Evolutionary conservation across 106 monocot species (phyloP), one percentile per base, ranked within the genome.

Genomic region (Dendrobium catenatum): DNA sequence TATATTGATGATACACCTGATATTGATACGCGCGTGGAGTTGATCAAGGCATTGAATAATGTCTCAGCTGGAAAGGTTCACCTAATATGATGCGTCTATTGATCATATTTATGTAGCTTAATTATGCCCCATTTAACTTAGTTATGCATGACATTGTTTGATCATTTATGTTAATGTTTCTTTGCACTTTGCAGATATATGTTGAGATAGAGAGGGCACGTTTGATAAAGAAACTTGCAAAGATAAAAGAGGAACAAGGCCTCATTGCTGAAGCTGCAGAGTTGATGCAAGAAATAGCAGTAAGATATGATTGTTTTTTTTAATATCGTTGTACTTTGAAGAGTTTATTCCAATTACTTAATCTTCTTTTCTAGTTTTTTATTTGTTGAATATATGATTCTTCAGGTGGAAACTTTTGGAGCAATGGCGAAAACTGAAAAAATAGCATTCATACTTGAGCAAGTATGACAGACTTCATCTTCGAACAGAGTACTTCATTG

Each of bases 361-460:
- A 42, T 55, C 31, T 55, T 49, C 5, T 77, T 37, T 70, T 70
- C 70, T 10, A 70, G 70, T 8, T 61, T 3, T 66, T 66, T 27
- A 66, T 26, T 5, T 16, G 11, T 54, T 29, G 5, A 68, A 11
- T 3, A 59, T 66, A n/a, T 54, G 40, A 2, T 70, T 70, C 13
- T 33, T 66, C 20, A 99, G 98, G 98, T 99, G 74, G 98, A 99
- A 90, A 99, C 98, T 61, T 99, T 99, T 86, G 98, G 95, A 85
- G 95, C 98, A 74, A 99, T 99, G 98, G 98, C 98, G 67, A 99
- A 93, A 85, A 99, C 98, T 9, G 98, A 99, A 82, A 99, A 99
- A 61, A 99, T 99, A 82, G 93, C 98, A 49, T 99, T 95, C 77
- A 99, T 99, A 80, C 93, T 99, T 70, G 98, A 99, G 76, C 98